phyloP scores from a whole-genome alignment of 2,329 filamentous ascomycete species.

The Pseudocercospora pini-densiflorae region DNA sequence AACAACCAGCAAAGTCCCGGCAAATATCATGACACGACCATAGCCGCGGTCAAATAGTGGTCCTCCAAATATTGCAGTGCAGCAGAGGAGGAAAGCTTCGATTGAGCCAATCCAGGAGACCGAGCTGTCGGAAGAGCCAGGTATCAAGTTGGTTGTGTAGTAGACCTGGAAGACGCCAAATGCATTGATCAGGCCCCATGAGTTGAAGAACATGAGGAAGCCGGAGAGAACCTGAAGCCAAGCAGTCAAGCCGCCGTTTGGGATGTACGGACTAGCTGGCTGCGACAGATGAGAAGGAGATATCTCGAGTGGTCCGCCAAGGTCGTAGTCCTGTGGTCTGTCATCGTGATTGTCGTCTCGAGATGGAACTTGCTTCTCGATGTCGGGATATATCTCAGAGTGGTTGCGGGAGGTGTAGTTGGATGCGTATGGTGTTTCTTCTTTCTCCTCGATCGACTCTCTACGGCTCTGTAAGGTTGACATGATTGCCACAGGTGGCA shows the following conservation, averaged over 20 bases:
- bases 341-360: neutral
- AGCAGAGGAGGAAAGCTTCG: conserved; percentile 55
- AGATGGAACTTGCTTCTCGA: conserved; percentile 19
- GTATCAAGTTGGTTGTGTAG: too few species aligned
- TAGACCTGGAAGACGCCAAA: too few species aligned
- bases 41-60: conserved; percentile 56
- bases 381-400: conserved; percentile 10
- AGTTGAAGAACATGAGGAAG: conserved; percentile 54
- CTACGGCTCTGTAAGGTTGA: conserved; percentile 5
- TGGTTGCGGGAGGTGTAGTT: conserved; percentile 19
- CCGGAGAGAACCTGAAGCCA: conserved; percentile 52
- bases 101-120: conserved; percentile 58
- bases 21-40: conserved; percentile 46
- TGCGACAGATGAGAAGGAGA: conserved; percentile 29
- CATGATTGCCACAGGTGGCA: neutral
- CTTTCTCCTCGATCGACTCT: conserved; percentile 18
- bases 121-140: neutral
- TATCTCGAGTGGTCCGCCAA: conserved; percentile 30
- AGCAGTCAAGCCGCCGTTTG: conserved; percentile 49
- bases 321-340: conserved; percentile 7
- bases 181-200: conserved; percentile 30
- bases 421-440: conserved; percentile 17
- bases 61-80: conserved; percentile 54
- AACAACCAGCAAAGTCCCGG: conserved; percentile 34
- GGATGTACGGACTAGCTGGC: conserved; percentile 32